Evolutionary conservation across 495 filamentous ascomycete species (phyloP).

Genomic region (Bacidia rubella): DNA sequence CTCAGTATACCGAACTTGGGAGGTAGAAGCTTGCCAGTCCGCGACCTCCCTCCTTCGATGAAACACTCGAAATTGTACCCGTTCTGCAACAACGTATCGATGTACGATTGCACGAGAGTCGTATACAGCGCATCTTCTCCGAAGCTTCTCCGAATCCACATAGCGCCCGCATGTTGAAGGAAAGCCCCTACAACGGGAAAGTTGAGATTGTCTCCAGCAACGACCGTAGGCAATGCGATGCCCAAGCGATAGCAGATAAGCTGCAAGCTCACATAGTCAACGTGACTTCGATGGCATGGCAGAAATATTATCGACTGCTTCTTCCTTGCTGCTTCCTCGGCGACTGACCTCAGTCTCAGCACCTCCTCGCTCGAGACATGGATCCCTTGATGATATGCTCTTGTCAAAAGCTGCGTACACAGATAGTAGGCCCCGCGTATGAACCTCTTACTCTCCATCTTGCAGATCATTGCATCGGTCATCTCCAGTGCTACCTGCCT

Average conservation of each 20-base stretch:
- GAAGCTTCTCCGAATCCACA: conserved; percentile 92
- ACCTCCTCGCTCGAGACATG: conserved; percentile 94
- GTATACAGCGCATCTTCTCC: conserved; percentile 82
- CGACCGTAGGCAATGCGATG: conserved; percentile 77
- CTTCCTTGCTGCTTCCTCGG: conserved; percentile 64
- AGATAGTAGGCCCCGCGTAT: conserved; percentile 88
- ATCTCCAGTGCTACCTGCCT: conserved; percentile 68
- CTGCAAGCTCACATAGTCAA: conserved; percentile 90
- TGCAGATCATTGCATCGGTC: conserved; percentile 95
- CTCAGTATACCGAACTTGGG: conserved; percentile 94
- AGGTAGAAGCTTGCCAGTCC: conserved; percentile 83
- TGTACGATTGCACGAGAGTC: conserved; percentile 86
- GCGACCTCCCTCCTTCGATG: conserved; percentile 82
- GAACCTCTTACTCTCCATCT: conserved; percentile 90
- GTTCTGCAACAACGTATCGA: conserved; percentile 78
- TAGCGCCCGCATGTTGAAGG: conserved; percentile 87
- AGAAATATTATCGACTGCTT: conserved; percentile 95
- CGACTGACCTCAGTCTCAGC: conserved; percentile 62
- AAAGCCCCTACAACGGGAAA: conserved; percentile 82
- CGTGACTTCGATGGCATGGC: conserved; percentile 85
- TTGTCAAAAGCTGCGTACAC: conserved; percentile 70
- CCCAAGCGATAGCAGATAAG: conserved; percentile 90
- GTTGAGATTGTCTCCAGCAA: conserved; percentile 92
- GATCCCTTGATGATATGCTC: conserved; percentile 92
- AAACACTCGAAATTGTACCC: conserved; percentile 96